Evolutionary conservation across 495 filamentous ascomycete genomes (phyloP), one percentile per base, ranked within the genome.

Genomic region (Neurospora sp.): DNA sequence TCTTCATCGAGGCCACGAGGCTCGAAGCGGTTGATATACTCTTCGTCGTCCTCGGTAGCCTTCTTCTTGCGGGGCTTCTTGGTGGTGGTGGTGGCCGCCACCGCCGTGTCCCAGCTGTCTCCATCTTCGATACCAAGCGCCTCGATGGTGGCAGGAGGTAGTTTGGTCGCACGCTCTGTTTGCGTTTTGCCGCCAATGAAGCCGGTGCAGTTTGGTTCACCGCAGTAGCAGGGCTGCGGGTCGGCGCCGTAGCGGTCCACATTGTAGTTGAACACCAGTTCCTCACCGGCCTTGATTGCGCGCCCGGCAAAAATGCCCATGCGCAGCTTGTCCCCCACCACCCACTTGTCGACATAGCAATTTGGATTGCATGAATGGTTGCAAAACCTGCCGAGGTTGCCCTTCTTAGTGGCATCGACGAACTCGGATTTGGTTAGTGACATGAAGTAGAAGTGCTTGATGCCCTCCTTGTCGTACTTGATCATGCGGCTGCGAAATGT

Each of bases 391-490:
- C 94, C 96, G 16, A 99, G 88, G 78, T 98, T 97, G 44, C 96
- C 96, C 79, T 92, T 96, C 79, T 96, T 98, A 39, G 96, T 99
- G 12, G 96, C 96, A 82, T 99, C 96, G 72, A 99, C 93, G 76
- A 98, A 99, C 83, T 98, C 95, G 75, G 90, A 92, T 82, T 96
- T 96, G 79, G 89, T 95, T 72, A 99, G 90, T 44, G 96, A 98
- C 96, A 99, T 99, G 83, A 99, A 99, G 82, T 99, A 99, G 80
- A 99, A 99, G 82, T 99, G 96, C 79, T 94, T 96, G 85, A 99
- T 98, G 40, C 94, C 94, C 78, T 97, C 93, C 71, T 94, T 89
- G 77, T 96, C 93, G 80, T 99, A 99, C 74, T 94, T 91, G 20
- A 91, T 84, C 89, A 94, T 97, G 71, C 96, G 92, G 73, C 88